Percentiles rank a stretch among this genome's conserved stretches.
phyloP scores from a whole-genome alignment of 2,329 filamentous ascomycete species.

The Juglanconis oblonga region DNA sequence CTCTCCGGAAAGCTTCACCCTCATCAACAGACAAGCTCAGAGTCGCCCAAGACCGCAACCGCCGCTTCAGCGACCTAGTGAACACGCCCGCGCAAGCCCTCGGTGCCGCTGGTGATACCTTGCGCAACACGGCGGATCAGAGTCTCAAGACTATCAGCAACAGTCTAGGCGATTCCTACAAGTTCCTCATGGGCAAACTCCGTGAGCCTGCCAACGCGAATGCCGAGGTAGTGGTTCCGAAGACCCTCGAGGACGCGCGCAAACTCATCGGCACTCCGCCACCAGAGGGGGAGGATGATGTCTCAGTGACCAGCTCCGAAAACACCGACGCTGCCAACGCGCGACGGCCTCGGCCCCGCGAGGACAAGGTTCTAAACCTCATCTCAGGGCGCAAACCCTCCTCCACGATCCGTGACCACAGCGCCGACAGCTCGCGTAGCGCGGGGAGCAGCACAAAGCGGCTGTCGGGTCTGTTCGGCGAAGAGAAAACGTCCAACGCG shows the following conservation, averaged over 20 bases:
- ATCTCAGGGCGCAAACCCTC: constrained; percentile 61
- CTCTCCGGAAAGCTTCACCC: constrained; percentile 30
- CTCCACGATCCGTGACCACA: constrained; percentile 59
- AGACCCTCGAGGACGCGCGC: constrained; percentile 87
- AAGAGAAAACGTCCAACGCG: constrained; percentile 25
- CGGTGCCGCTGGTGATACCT: constrained; percentile 77
- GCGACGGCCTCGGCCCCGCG: constrained; percentile 32
- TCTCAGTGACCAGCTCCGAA: constrained; percentile 53
- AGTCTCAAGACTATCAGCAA: constrained; percentile 88
- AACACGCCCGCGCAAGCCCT: constrained; percentile 80
- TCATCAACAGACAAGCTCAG: constrained; percentile 43
- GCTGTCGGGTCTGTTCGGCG: constrained; percentile 43
- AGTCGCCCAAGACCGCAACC: constrained; percentile 58
- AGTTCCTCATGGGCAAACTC: constrained; percentile 84
- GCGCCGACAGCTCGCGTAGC: constrained; percentile 70
- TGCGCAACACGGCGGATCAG: constrained; percentile 86
- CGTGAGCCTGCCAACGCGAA: constrained; percentile 46
- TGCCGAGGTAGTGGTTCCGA: constrained; percentile 64
- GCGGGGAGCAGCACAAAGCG: constrained; percentile 56
- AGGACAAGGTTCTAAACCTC: constrained; percentile 68
- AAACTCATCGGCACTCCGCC: constrained; percentile 78
- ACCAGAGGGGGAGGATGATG: constrained; percentile 51
- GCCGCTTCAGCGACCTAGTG: constrained; percentile 80
- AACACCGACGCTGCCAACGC: constrained; percentile 23
- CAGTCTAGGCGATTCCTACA: constrained; percentile 88